Percentiles rank a stretch among this genome's conserved stretches.
Evolutionary conservation across 225 moss, liverwort and hornwort species (phyloP).

Genomic region (Antitrichia curtipendula): DNA sequence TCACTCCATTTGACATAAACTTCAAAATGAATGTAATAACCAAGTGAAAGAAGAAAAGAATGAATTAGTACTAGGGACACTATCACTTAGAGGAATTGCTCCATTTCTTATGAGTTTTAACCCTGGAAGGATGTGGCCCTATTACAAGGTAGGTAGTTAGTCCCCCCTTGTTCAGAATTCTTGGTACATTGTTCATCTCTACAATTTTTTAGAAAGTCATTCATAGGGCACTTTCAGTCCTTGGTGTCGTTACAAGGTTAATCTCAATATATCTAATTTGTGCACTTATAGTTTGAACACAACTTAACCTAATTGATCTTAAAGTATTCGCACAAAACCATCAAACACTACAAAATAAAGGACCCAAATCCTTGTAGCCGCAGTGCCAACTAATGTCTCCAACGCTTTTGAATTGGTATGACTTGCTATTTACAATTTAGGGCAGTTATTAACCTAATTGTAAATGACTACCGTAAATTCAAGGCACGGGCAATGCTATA

Average conservation of each 20-base stretch:
- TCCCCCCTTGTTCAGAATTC: accelerated
- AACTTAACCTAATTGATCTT: background rate
- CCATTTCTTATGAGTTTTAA: background rate
- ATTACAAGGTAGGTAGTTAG: background rate
- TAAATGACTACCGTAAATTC: accelerated
- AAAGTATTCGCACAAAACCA: accelerated
- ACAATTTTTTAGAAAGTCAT: no score
- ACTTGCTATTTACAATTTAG: no score
- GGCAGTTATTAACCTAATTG: background rate
- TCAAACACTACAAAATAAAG: background rate
- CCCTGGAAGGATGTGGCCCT: background rate
- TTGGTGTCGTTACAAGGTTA: accelerated
- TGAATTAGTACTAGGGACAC: accelerated
- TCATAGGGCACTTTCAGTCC: background rate
- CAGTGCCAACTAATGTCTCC: background rate
- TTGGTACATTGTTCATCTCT: accelerated
- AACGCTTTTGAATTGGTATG: background rate
- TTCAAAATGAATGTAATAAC: background rate
- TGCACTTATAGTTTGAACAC: no score
- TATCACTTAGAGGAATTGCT: background rate
- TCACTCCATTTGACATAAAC: background rate
- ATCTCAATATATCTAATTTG: background rate
- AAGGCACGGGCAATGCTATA: accelerated
- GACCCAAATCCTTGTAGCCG: background rate
- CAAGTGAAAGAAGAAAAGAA: background rate